Conservation (phyloP, 164 flowering plant species). For the Liquidambar formosana region DNA sequence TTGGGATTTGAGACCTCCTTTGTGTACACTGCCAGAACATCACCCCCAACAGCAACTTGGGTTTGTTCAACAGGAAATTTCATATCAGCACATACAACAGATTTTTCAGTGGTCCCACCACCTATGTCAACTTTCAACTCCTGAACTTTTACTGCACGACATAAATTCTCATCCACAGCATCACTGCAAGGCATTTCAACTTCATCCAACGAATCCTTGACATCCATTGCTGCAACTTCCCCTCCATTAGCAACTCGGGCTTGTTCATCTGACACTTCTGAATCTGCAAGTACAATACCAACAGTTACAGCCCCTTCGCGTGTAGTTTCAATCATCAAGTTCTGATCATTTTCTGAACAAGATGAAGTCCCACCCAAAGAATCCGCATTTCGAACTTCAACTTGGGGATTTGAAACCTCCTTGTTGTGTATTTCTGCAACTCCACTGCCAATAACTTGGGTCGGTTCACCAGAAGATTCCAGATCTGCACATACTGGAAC, state of each 20-base stretch:
- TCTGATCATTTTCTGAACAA: neutral
- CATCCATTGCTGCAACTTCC: constrained; percentile 10
- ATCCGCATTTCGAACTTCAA: neutral
- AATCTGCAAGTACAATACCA: constrained; percentile 1
- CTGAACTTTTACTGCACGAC: neutral
- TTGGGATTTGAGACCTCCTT: neutral
- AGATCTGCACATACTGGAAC: neutral
- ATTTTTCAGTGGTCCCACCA: neutral
- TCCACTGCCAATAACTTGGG: neutral
- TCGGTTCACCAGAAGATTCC: neutral
- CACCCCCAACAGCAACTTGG: neutral
- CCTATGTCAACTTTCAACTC: neutral
- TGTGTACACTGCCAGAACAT: neutral
- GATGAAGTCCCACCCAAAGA: neutral
- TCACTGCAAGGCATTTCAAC: constrained; percentile 6
- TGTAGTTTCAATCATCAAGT: neutral
- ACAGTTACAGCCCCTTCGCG: neutral
- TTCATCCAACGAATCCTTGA: constrained; percentile 7
- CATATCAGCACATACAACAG: neutral
- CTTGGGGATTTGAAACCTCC: neutral
- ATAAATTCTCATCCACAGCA: constrained; percentile 5
- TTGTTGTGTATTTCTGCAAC: neutral
- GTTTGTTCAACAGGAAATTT: neutral
- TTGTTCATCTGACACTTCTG: constrained; percentile 1
- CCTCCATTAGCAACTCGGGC: constrained; percentile 7